These are phyloP conservation scores for Colletotrichum lindemuthianum DNA, from an alignment of 2,329 filamentous ascomycete species.

Conservation along the genomic window DNA sequence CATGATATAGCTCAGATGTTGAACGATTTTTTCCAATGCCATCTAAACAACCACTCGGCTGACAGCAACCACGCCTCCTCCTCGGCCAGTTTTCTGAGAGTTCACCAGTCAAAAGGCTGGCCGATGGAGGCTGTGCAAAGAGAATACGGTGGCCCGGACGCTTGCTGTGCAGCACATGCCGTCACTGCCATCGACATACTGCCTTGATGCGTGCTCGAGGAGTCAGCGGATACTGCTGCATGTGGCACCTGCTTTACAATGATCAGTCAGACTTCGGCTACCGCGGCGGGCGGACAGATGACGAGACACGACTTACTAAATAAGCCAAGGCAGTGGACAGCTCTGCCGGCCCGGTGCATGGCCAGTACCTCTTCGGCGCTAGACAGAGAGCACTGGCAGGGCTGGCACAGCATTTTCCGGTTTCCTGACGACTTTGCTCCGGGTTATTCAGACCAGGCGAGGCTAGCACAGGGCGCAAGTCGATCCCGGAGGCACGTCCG, in stretches of 20 bases:
- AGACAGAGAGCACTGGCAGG: neutral
- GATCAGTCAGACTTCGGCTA: slow-evolving; percentile 22
- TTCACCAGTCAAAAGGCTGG: no score
- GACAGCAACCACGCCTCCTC: no score
- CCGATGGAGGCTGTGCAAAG: slow-evolving; percentile 17
- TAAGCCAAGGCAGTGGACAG: neutral
- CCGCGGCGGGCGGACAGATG: slow-evolving; percentile 5
- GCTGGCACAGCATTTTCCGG: slow-evolving; percentile 10
- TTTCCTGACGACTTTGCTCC: slow-evolving; percentile 2
- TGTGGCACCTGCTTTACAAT: slow-evolving; percentile 1
- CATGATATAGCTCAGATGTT: no score
- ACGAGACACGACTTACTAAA: slow-evolving; percentile 8
- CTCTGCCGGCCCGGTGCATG: neutral
- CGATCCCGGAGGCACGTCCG: neutral
- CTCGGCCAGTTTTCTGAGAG: no score
- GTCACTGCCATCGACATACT: no score
- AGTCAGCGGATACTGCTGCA: slow-evolving; percentile 17
- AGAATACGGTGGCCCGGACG: slow-evolving; percentile 4
- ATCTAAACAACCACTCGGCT: no score
- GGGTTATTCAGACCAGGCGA: slow-evolving; percentile 16
- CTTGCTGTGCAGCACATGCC: neutral
- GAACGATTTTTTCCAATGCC: no score
- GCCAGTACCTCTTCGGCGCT: no score
- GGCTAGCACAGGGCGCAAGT: neutral
- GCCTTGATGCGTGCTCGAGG: neutral